Conservation (phyloP, 2,329 filamentous ascomycete species). For the Pseudogymnoascus sp. region DNA sequence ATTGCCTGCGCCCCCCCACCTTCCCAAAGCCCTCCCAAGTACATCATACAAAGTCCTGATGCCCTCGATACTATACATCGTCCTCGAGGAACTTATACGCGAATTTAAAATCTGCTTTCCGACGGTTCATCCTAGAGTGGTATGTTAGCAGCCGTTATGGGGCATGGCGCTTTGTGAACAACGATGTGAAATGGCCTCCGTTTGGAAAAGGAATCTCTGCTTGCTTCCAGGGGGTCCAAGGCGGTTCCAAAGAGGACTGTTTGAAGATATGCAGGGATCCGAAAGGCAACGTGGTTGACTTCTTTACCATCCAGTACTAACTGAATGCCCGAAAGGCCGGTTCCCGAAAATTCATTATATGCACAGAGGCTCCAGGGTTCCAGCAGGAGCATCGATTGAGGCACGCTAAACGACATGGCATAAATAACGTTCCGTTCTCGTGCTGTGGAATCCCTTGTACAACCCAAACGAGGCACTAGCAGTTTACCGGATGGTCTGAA, state of each 20-base stretch:
- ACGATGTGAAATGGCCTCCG: constrained; percentile 2
- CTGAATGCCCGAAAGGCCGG: background rate
- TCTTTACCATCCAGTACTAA: constrained; percentile 2
- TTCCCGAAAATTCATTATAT: background rate
- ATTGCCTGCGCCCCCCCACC: background rate
- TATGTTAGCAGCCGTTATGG: constrained; percentile 7
- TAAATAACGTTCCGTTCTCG: background rate
- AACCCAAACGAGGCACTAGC: background rate
- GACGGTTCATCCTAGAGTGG: constrained; percentile 80
- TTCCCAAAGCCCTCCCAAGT: background rate
- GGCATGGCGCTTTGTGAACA: background rate
- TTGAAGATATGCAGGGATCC: constrained; percentile 2
- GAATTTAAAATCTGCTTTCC: constrained; percentile 97
- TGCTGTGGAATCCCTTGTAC: background rate
- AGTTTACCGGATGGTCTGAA: background rate
- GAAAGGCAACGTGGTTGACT: background rate
- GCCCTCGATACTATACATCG: constrained; percentile 70
- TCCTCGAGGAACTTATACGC: constrained; percentile 97
- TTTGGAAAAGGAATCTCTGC: background rate
- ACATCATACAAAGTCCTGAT: constrained; percentile 29
- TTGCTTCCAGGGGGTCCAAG: background rate
- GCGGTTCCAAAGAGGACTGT: background rate
- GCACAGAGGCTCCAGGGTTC: background rate
- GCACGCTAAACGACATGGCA: background rate
- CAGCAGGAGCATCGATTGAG: constrained; percentile 3